Percentiles rank a stretch among this genome's conserved stretches.
These are phyloP conservation scores for Fusarium sp. DNA, from an alignment of 2,329 filamentous ascomycete species.

Conservation along the genomic window DNA sequence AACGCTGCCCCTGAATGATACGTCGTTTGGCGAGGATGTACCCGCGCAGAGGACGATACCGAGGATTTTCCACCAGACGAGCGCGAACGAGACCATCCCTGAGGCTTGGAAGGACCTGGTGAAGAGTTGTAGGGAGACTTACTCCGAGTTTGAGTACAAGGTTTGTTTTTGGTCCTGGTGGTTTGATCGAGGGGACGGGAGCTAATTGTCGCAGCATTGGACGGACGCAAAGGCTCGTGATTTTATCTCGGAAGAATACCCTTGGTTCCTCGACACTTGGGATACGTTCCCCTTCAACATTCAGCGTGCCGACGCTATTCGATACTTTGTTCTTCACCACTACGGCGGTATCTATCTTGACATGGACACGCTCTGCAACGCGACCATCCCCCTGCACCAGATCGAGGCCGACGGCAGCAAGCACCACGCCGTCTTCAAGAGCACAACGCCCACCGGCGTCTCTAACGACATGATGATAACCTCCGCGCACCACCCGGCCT, in stretches of 20 bases:
- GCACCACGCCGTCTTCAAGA: slow-evolving; percentile 45
- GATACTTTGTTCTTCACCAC: slow-evolving; percentile 77
- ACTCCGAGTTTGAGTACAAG: slow-evolving; percentile 78
- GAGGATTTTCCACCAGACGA: slow-evolving; percentile 80
- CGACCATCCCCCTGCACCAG: slow-evolving; percentile 40
- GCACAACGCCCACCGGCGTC: slow-evolving; percentile 77
- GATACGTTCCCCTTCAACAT: slow-evolving; percentile 75
- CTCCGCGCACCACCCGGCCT: slow-evolving; percentile 77
- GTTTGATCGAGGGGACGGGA: not conserved
- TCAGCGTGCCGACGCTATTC: slow-evolving; percentile 75
- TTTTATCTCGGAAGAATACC: slow-evolving; percentile 74
- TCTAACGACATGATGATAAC: slow-evolving; percentile 84
- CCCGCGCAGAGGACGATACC: slow-evolving; percentile 75
- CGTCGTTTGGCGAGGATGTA: slow-evolving; percentile 54
- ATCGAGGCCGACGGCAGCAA: slow-evolving; percentile 35
- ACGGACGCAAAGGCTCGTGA: slow-evolving; percentile 72
- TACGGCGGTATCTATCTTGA: slow-evolving; percentile 80
- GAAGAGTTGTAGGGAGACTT: slow-evolving; percentile 70
- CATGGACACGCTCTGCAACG: slow-evolving; percentile 46
- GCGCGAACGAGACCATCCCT: slow-evolving; percentile 74
- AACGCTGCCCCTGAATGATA: slow-evolving; percentile 63
- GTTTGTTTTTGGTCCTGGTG: slow-evolving; percentile 49
- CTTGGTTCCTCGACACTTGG: slow-evolving; percentile 76
- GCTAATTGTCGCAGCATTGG: slow-evolving; percentile 64
- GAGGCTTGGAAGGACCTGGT: slow-evolving; percentile 71